phyloP scores from a whole-genome alignment of 2,329 filamentous ascomycete genomes.

The Pseudogymnoascus sp. region DNA sequence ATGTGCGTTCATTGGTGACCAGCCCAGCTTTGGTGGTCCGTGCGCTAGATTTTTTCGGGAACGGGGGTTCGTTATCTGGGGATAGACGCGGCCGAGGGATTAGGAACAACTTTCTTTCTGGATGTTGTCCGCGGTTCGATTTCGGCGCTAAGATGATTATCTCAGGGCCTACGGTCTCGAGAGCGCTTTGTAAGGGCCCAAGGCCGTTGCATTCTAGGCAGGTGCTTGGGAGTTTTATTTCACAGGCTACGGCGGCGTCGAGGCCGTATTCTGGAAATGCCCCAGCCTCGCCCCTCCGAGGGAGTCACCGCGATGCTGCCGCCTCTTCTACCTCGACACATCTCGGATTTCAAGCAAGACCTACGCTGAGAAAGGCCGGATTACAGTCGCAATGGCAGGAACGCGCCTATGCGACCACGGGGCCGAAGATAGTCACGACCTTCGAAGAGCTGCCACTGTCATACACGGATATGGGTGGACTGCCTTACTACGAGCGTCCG shows the following conservation, averaged over 20 bases:
- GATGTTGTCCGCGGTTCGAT: background rate
- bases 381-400: background rate
- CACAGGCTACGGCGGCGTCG: background rate
- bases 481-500: conserved; percentile 45
- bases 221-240: background rate
- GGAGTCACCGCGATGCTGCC: background rate
- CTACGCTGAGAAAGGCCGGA: background rate
- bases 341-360: background rate
- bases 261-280: background rate
- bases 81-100: background rate
- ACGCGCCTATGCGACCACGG: background rate
- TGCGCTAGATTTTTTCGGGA: conserved; percentile 1
- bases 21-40: background rate
- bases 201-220: background rate
- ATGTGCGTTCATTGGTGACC: conserved; percentile 8
- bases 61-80: background rate
- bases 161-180: background rate
- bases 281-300: background rate
- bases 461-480: conserved; percentile 48
- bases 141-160: background rate
- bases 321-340: background rate
- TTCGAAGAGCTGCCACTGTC: conserved; percentile 51
- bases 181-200: background rate
- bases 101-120: background rate
- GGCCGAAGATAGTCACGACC: conserved; percentile 6